phyloP scores from a whole-genome alignment of 2,329 filamentous ascomycete genomes.

The Penicillium brasilianum region DNA sequence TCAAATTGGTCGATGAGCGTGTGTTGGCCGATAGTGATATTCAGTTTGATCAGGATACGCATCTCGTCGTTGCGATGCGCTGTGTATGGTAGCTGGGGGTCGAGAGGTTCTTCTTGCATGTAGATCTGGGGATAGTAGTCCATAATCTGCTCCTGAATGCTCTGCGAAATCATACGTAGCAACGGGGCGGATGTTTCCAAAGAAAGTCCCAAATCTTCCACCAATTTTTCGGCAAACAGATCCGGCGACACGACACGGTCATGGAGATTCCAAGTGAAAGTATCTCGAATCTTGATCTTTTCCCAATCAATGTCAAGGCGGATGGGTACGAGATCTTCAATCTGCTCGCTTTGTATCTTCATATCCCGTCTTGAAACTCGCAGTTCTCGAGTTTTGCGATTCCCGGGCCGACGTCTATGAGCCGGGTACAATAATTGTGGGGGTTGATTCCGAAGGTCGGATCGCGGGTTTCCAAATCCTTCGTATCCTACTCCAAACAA shows the following conservation, averaged over 20 bases:
- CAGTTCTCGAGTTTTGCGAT: slow-evolving; percentile 73
- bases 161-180: slow-evolving; percentile 68
- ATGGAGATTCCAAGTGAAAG: slow-evolving; percentile 97
- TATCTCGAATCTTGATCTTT: slow-evolving; percentile 93
- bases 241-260: slow-evolving; percentile 81
- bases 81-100: slow-evolving; percentile 85
- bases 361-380: slow-evolving; percentile 80
- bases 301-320: slow-evolving; percentile 94
- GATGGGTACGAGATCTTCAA: slow-evolving; percentile 89
- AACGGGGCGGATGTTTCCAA: slow-evolving; percentile 64
- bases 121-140: slow-evolving; percentile 94
- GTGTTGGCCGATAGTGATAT: slow-evolving; percentile 95
- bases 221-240: slow-evolving; percentile 83
- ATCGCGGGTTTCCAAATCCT: slow-evolving; percentile 86
- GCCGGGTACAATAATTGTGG: slow-evolving; percentile 78
- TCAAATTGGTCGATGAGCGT: slow-evolving; percentile 97
- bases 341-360: slow-evolving; percentile 82
- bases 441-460: slow-evolving; percentile 69
- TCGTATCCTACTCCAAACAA: slow-evolving; percentile 76
- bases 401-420: slow-evolving; percentile 76
- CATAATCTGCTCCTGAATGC: slow-evolving; percentile 84
- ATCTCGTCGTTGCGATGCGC: slow-evolving; percentile 99
- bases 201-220: slow-evolving; percentile 83
- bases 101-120: slow-evolving; percentile 85
- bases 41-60: slow-evolving; percentile 92